Conservation (phyloP, 2,329 filamentous ascomycete species). For the Fusarium buharicum region DNA sequence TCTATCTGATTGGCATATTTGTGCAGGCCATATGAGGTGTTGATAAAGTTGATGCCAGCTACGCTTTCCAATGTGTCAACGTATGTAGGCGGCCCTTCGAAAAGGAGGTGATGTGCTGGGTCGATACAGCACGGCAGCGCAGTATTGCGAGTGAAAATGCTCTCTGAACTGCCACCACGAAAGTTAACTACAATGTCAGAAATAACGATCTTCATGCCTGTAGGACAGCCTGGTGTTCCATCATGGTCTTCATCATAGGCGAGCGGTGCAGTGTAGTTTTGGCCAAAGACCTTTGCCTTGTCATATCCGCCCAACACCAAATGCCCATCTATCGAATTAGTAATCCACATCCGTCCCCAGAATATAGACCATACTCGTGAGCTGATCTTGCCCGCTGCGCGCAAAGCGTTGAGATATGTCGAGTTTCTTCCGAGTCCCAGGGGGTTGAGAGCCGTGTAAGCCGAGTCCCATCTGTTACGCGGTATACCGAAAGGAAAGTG, state of each 20-base stretch:
- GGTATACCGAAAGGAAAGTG: slow-evolving; percentile 45
- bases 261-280: slow-evolving; percentile 45
- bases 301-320: slow-evolving; percentile 51
- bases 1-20: slow-evolving; percentile 32
- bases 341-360: slow-evolving; percentile 50
- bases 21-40: slow-evolving; percentile 28
- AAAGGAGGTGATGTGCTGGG: slow-evolving; percentile 46
- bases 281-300: slow-evolving; percentile 45
- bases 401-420: slow-evolving; percentile 45
- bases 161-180: slow-evolving; percentile 40
- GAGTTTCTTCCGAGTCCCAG: slow-evolving; percentile 48
- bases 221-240: slow-evolving; percentile 32
- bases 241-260: slow-evolving; percentile 24
- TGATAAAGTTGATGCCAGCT: slow-evolving; percentile 6
- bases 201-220: slow-evolving; percentile 39
- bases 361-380: slow-evolving; percentile 51
- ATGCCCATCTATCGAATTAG: slow-evolving; percentile 44
- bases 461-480: slow-evolving; percentile 42
- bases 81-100: slow-evolving; percentile 42
- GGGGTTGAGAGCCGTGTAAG: slow-evolving; percentile 44
- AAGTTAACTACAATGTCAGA: slow-evolving; percentile 45
- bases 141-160: slow-evolving; percentile 43
- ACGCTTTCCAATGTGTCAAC: slow-evolving; percentile 36
- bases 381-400: slow-evolving; percentile 36
- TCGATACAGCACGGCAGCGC: slow-evolving; percentile 46